Percentiles rank a stretch among this genome's conserved stretches.
Evolutionary conservation across 768 basidiomycete genomes (phyloP).

Genomic region (Suillus alpinus): DNA sequence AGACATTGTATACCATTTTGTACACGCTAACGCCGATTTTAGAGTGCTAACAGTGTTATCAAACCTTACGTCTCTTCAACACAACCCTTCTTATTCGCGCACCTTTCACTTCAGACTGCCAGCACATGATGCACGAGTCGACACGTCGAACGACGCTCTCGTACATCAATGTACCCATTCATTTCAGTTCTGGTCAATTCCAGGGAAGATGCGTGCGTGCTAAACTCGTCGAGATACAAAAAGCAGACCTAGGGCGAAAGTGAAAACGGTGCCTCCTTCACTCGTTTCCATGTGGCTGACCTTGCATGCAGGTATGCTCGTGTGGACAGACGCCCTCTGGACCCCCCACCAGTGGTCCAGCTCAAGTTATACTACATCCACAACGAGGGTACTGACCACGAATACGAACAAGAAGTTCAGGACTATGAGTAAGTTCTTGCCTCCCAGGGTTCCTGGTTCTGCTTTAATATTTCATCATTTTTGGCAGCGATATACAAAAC

Average conservation of each 20-base stretch:
- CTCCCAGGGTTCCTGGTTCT: background rate
- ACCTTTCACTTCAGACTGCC: background rate
- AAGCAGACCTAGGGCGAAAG: constrained; percentile 69
- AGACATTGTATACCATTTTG: background rate
- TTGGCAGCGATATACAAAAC: constrained; percentile 54
- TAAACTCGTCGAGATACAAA: constrained; percentile 59
- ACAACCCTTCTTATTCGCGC: background rate
- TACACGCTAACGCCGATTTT: background rate
- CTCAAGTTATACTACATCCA: constrained; percentile 50
- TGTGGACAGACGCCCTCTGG: constrained; percentile 64
- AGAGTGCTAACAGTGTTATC: background rate
- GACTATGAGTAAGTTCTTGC: constrained; percentile 45
- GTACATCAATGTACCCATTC: constrained; percentile 41
- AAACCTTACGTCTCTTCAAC: background rate
- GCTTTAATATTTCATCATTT: background rate
- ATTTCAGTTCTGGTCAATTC: constrained; percentile 59
- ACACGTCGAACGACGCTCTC: constrained; percentile 28
- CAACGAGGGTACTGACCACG: constrained; percentile 35
- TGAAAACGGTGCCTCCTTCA: constrained; percentile 23
- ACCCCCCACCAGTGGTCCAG: constrained; percentile 60
- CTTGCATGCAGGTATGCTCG: constrained; percentile 45
- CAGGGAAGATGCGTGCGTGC: constrained; percentile 52
- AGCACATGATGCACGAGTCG: background rate
- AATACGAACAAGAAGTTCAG: constrained; percentile 47
- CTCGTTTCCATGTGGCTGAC: constrained; percentile 7